Base-by-base conservation (phyloP, 2,329 filamentous ascomycete genomes). In the Beauveria sp. region DNA sequence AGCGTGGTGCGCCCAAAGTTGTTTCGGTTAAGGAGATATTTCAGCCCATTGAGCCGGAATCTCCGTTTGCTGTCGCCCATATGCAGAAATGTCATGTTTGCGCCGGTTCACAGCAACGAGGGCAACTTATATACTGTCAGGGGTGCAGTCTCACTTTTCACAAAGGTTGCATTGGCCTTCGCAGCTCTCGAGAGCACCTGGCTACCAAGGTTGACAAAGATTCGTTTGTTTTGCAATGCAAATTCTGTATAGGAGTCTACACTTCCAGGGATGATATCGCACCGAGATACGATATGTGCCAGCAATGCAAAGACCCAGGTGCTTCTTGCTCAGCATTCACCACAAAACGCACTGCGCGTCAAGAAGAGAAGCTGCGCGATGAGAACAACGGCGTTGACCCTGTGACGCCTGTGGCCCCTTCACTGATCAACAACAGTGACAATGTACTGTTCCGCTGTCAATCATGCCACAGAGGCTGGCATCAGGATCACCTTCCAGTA, bases 61-160 rank as follows among this genome's bases (percentile, higher is more conserved):
- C 88, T 45, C 75, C 81, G 3, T 99, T 99, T 72, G 81, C 82
- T 60, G 76, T 80, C 24, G 82, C 84, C 12, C 95, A 99, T 73
- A 84, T 82, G 52, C 78, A 83, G 46, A 78, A 77, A 8, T 99
- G 95, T 72, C 87, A 90, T 66, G 82, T 85, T 3, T 99, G 95
- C 70, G 63, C 67, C 20, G 69, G 71, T 14, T 71, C 73, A 5
- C 77, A 75, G 53, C 74, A 77, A n/a, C 75, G 73, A 18, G 91
- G 90, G 1, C 79, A 83, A 45, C 78, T 99, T 26, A 82, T 99
- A 40, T 87, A 88, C 69, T 99, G 95, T 67, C 96, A 99, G 75
- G 95, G 95, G 34, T 99, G 95, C 72, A 91, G 88, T 2, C 79
- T 88, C 53, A 82, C 89, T 0, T 96, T 91, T 67, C 95, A 99